phyloP scores from a whole-genome alignment of 2,329 filamentous ascomycete species.

The Atkinsonella hypoxylon region DNA sequence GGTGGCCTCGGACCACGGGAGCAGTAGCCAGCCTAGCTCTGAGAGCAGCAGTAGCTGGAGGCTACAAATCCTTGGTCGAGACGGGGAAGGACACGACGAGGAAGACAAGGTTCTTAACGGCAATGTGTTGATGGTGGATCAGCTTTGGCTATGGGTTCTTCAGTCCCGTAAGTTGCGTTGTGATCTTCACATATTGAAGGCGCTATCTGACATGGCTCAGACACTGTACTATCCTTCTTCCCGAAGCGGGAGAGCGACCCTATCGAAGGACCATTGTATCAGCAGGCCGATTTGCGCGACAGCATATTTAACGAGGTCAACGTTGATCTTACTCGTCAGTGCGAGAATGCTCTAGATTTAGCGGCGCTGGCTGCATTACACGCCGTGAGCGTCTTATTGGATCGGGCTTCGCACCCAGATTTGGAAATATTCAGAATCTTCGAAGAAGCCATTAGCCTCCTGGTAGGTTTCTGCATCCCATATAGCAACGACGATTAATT shows the following conservation, averaged over 20 bases:
- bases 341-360: constrained; percentile 49
- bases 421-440: constrained; percentile 54
- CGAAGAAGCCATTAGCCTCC: constrained; percentile 51
- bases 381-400: constrained; percentile 49
- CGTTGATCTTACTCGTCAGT: constrained; percentile 49
- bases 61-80: constrained; percentile 11
- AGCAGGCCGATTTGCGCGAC: constrained; percentile 49
- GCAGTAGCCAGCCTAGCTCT: constrained; percentile 13
- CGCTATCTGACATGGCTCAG: constrained; percentile 18
- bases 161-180: constrained; percentile 32
- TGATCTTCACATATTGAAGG: background rate
- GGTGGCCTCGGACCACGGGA: constrained; percentile 15
- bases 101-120: constrained; percentile 35
- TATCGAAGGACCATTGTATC: constrained; percentile 41
- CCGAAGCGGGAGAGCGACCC: constrained; percentile 41
- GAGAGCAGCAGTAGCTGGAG: constrained; percentile 14
- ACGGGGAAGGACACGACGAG: constrained; percentile 12
- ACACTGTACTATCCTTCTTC: constrained; percentile 42
- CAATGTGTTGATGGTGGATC: constrained; percentile 55
- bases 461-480: constrained; percentile 27
- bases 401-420: constrained; percentile 46
- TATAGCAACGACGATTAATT: background rate
- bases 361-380: constrained; percentile 51
- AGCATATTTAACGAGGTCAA: constrained; percentile 56
- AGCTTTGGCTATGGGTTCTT: constrained; percentile 51